These are phyloP conservation scores for Pseudopyrenochaeta lycopersici DNA, from an alignment of 2,329 filamentous ascomycete species.

Conservation along the genomic window DNA sequence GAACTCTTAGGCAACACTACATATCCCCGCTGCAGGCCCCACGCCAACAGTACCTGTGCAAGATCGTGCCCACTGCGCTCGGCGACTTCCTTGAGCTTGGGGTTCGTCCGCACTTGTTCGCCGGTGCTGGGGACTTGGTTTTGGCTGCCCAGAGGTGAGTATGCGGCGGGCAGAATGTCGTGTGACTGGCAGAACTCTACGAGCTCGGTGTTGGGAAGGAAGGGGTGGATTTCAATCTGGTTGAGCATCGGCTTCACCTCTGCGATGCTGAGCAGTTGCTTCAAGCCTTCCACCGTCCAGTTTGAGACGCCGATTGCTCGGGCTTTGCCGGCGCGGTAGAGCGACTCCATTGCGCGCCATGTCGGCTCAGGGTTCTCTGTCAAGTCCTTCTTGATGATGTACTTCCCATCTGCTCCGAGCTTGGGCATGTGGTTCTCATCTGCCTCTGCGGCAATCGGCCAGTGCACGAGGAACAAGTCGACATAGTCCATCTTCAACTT, in stretches of 20 bases:
- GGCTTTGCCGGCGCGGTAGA: slow-evolving; percentile 68
- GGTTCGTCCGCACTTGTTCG: slow-evolving; percentile 74
- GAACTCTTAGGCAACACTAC: slow-evolving; percentile 54
- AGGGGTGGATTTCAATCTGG: slow-evolving; percentile 79
- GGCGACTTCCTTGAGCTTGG: slow-evolving; percentile 71
- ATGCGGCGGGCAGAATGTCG: slow-evolving; percentile 69
- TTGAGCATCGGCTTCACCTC: slow-evolving; percentile 74
- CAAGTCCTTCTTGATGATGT: slow-evolving; percentile 70
- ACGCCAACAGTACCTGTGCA: slow-evolving; percentile 84
- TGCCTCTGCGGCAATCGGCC: slow-evolving; percentile 62
- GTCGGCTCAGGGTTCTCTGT: slow-evolving; percentile 73
- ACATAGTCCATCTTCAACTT: slow-evolving; percentile 71
- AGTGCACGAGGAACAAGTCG: slow-evolving; percentile 76
- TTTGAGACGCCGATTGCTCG: slow-evolving; percentile 78
- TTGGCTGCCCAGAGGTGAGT: slow-evolving; percentile 74
- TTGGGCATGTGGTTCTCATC: slow-evolving; percentile 63
- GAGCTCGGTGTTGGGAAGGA: slow-evolving; percentile 71
- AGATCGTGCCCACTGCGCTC: slow-evolving; percentile 78
- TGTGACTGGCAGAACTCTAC: slow-evolving; percentile 67
- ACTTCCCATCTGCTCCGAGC: slow-evolving; percentile 64
- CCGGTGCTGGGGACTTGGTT: slow-evolving; percentile 74
- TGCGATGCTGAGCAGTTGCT: slow-evolving; percentile 72
- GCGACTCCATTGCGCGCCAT: slow-evolving; percentile 73
- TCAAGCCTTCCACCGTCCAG: slow-evolving; percentile 72
- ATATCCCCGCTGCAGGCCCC: slow-evolving; percentile 79